These are phyloP conservation scores for Penicillium maclennaniae DNA, from an alignment of 495 filamentous ascomycete species.

Conservation along the genomic window DNA sequence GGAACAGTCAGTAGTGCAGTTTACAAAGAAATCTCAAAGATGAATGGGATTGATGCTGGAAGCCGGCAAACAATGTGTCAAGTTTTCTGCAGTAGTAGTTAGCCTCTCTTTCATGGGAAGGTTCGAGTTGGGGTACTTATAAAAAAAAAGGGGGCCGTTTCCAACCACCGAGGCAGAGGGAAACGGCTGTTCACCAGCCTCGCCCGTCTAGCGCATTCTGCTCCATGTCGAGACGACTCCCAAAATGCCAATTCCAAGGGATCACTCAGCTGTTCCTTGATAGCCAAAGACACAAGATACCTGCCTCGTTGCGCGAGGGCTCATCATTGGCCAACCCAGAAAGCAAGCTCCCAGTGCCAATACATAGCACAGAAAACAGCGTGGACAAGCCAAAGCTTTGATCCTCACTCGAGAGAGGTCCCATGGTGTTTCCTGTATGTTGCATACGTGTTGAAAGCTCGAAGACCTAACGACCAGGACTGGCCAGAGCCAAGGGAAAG, in stretches of 20 bases:
- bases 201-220: constrained; percentile 18
- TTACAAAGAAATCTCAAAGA: no score
- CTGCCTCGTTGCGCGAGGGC: constrained; percentile 24
- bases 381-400: constrained; percentile 94
- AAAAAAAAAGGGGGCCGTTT: constrained; percentile 55
- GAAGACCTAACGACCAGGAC: neutral
- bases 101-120: constrained; percentile 17
- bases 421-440: constrained; percentile 34
- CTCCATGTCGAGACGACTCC: constrained; percentile 36
- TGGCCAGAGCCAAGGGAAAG: constrained; percentile 9
- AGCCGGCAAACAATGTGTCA: neutral
- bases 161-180: constrained; percentile 32
- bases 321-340: constrained; percentile 6
- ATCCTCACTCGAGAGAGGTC: constrained; percentile 95
- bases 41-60: neutral
- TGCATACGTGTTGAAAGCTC: constrained; percentile 6
- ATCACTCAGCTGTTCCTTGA: constrained; percentile 25
- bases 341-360: constrained; percentile 3
- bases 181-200: constrained; percentile 33
- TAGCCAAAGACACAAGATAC: constrained; percentile 25
- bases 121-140: constrained; percentile 53
- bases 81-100: constrained; percentile 22
- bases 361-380: constrained; percentile 14
- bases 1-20: no score
- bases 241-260: constrained; percentile 19